Conservation (phyloP, 805 yeast genomes). For the Starmerella riodocensis region DNA sequence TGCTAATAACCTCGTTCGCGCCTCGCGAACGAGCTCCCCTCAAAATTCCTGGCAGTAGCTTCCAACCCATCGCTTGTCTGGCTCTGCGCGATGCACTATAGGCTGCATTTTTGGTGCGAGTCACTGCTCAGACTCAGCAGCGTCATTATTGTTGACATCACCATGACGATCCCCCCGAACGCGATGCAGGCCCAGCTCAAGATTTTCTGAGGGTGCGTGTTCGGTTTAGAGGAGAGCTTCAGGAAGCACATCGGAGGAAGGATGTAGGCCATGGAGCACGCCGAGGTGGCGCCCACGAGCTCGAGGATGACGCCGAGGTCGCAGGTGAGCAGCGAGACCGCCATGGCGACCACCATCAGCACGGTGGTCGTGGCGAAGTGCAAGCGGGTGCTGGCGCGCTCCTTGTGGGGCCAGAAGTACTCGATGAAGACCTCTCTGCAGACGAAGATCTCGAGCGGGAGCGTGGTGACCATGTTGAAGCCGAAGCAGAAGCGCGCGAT, state of each 20-base stretch:
- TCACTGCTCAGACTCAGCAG: conserved; percentile 35
- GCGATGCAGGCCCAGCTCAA: conserved; percentile 48
- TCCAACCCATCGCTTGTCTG: no score
- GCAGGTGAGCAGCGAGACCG: conserved; percentile 66
- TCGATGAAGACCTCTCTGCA: conserved; percentile 77
- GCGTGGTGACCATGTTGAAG: conserved; percentile 80
- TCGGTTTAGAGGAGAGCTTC: conserved; percentile 39
- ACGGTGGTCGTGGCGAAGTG: conserved; percentile 56
- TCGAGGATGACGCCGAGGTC: conserved; percentile 82
- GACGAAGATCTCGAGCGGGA: conserved; percentile 83
- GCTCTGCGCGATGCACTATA: no score
- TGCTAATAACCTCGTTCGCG: no score
- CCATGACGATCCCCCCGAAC: conserved; percentile 68
- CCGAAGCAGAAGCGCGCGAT: conserved; percentile 87
- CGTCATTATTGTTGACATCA: conserved; percentile 68
- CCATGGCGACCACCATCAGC: conserved; percentile 56
- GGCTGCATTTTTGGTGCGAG: conserved; percentile 19
- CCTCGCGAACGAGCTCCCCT: no score
- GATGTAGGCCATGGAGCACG: conserved; percentile 83
- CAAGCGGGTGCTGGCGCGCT: conserved; percentile 22
- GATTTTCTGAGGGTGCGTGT: conserved; percentile 30
- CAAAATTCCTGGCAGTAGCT: no score
- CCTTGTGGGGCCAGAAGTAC: conserved; percentile 31
- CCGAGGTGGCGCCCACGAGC: conserved; percentile 84
- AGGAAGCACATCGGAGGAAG: conserved; percentile 77